Conservation (phyloP, 2,329 filamentous ascomycete genomes). For the Sporothrix variecibatus region DNA sequence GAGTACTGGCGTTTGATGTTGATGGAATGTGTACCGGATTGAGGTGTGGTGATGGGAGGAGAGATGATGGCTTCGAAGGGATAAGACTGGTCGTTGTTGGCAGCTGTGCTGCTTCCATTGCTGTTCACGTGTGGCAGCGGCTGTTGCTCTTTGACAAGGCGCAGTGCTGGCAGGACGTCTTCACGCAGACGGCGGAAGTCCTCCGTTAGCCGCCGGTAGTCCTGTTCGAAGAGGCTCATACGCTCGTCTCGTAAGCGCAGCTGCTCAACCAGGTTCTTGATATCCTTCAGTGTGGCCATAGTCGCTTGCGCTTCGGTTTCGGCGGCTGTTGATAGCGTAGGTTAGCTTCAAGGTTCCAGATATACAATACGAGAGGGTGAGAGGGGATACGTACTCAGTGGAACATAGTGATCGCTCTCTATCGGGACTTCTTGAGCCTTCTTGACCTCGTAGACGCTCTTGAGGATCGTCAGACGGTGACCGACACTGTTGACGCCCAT, state of each 20-base stretch:
- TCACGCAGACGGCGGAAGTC: constrained; percentile 88
- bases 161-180: constrained; percentile 86
- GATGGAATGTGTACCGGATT: constrained; percentile 52
- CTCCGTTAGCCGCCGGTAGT: constrained; percentile 79
- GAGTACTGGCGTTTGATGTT: constrained; percentile 71
- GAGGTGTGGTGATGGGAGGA: constrained; percentile 33
- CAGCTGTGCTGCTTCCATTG: constrained; percentile 32
- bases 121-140: constrained; percentile 66
- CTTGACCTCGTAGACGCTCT: constrained; percentile 95
- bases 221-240: constrained; percentile 78
- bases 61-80: constrained; percentile 42
- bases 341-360: background rate
- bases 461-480: constrained; percentile 90
- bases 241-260: constrained; percentile 88
- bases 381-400: constrained; percentile 68
- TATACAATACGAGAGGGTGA: no score
- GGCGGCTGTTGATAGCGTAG: constrained; percentile 62
- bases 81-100: constrained; percentile 45
- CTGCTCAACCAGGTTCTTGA: constrained; percentile 86
- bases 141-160: constrained; percentile 89
- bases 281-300: constrained; percentile 87
- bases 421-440: constrained; percentile 88
- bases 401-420: constrained; percentile 91
- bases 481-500: constrained; percentile 93
- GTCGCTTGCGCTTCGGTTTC: constrained; percentile 85